A percentile compares a stretch with the other conserved stretches of the same genome.
These are phyloP conservation scores for Lactarius hatsudake DNA, from an alignment of 768 basidiomycete genomes.

Conservation along the genomic window DNA sequence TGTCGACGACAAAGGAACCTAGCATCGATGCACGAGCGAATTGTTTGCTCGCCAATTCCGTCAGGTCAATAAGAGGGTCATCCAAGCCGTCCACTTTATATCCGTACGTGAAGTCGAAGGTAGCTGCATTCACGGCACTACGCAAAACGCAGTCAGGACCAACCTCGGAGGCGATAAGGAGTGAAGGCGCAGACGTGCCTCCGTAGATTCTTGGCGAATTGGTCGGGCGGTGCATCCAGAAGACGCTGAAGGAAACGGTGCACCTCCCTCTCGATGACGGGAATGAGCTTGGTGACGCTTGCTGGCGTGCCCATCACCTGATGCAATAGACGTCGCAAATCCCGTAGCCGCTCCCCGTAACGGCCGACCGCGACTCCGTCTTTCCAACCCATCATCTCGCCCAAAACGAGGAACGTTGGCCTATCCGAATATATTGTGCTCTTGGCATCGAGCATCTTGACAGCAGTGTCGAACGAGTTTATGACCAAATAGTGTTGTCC, in stretches of 20 bases:
- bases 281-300: not conserved
- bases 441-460: constrained; percentile 49
- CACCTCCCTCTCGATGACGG: constrained; percentile 22
- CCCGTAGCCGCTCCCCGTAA: constrained; percentile 44
- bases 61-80: constrained; percentile 30
- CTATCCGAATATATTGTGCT: constrained; percentile 49
- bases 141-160: not conserved
- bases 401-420: constrained; percentile 49
- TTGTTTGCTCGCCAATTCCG: constrained; percentile 23
- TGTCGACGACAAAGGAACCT: constrained; percentile 30
- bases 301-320: constrained; percentile 38
- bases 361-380: constrained; percentile 43
- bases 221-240: constrained; percentile 9
- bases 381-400: constrained; percentile 45
- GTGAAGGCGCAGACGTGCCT: not conserved
- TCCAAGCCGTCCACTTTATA: constrained; percentile 29
- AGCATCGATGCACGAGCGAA: constrained; percentile 23
- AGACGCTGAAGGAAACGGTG: constrained; percentile 17
- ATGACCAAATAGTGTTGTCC: constrained; percentile 49
- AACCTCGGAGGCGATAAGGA: no score
- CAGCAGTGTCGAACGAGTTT: constrained; percentile 39
- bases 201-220: constrained; percentile 15
- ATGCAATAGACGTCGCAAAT: constrained; percentile 45
- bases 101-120: constrained; percentile 35
- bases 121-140: constrained; percentile 32